These are phyloP conservation scores for Saccharomycopsis sp. DNA, from an alignment of 805 yeast species.

Conservation along the genomic window DNA sequence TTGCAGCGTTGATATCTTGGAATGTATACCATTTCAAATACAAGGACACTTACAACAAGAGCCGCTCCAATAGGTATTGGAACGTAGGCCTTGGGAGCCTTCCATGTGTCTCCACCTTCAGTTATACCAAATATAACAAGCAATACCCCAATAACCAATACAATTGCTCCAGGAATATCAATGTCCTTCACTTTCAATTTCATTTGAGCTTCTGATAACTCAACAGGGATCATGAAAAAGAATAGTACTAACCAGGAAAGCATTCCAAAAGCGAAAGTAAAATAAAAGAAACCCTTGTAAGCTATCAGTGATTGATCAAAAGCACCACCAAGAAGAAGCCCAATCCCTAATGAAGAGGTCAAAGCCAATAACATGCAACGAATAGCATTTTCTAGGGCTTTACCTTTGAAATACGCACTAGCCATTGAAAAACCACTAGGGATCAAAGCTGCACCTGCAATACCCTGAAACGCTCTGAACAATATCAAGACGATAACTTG, in stretches of 20 bases:
- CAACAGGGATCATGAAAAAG: conserved; percentile 29
- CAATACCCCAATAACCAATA: conserved; percentile 38
- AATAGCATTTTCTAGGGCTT: conserved; percentile 26
- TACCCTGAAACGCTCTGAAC: conserved; percentile 43
- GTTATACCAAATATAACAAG: conserved; percentile 20
- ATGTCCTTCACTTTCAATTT: conserved; percentile 26
- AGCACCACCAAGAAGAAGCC: conserved; percentile 40
- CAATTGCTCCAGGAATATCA: conserved; percentile 31
- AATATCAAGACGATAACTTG: conserved; percentile 32
- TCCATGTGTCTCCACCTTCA: conserved; percentile 14
- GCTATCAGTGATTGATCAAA: conserved; percentile 33
- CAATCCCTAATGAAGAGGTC: conserved; percentile 29
- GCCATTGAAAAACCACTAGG: conserved; percentile 34
- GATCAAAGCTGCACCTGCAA: conserved; percentile 36
- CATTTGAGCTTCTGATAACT: conserved; percentile 23
- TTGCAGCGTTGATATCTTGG: not conserved
- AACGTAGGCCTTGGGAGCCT: conserved; percentile 27
- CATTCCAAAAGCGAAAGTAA: conserved; percentile 36
- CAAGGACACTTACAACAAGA: conserved; percentile 38
- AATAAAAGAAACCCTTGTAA: conserved; percentile 34
- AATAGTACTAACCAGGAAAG: conserved; percentile 30
- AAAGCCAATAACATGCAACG: conserved; percentile 33
- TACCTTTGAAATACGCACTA: conserved; percentile 28
- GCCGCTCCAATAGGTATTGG: conserved; percentile 57
- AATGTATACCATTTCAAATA: conserved; percentile 14